Evolutionary conservation across 306 rosid genomes (phyloP).

Genomic region (Fragaria iinumae): DNA sequence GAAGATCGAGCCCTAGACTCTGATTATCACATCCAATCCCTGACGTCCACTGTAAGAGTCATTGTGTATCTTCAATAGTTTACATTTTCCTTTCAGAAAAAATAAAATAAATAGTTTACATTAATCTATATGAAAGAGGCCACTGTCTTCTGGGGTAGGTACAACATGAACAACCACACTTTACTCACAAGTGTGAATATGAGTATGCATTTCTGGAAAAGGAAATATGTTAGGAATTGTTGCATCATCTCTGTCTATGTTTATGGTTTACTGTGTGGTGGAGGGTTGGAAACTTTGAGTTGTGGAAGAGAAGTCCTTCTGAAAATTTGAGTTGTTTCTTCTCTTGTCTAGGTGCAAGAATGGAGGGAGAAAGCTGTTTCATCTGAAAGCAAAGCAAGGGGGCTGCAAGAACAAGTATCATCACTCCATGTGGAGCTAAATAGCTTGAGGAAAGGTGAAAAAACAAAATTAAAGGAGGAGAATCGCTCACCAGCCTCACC

Average conservation of each 20-base stretch:
- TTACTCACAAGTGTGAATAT: neutral
- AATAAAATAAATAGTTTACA: neutral
- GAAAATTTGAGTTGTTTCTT: neutral
- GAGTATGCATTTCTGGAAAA: neutral
- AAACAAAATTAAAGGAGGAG: conserved; percentile 3
- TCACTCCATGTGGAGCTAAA: conserved; percentile 43
- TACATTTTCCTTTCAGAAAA: neutral
- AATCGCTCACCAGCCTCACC: conserved; percentile 11
- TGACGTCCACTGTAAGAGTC: conserved; percentile 49
- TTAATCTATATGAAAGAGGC: neutral
- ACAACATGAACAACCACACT: neutral
- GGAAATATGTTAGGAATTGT: neutral
- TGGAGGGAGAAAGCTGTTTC: conserved; percentile 75
- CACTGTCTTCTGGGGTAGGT: neutral
- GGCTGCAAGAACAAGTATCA: conserved; percentile 44
- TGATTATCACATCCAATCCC: conserved; percentile 54
- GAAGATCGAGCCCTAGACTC: conserved; percentile 65
- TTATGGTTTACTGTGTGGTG: neutral
- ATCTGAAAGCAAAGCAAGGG: conserved; percentile 50
- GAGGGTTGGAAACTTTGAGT: neutral
- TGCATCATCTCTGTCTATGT: neutral
- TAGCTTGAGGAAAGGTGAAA: conserved; percentile 37
- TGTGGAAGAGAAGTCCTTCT: conserved; percentile 2
- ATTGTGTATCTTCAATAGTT: neutral
- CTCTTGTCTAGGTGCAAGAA: conserved; percentile 66